Evolutionary conservation across 2,329 filamentous ascomycete genomes (phyloP).

Genomic region (Apiospora marii): DNA sequence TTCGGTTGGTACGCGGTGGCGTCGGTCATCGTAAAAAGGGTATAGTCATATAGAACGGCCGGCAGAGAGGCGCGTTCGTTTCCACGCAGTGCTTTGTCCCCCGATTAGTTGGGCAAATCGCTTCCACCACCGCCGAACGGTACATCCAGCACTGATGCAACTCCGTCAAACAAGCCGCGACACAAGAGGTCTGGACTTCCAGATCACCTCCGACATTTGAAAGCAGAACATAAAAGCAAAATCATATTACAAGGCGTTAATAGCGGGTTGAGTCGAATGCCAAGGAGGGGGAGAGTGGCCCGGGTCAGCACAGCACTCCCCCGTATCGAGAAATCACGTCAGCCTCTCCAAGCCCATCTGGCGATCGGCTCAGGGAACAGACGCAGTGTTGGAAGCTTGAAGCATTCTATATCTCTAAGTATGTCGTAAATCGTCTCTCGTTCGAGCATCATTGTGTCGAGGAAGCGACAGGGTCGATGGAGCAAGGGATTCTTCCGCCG

Average conservation of each 20-base stretch:
- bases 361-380: slow-evolving; percentile 9
- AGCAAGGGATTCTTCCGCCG: background rate
- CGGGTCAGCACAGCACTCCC: slow-evolving; percentile 3
- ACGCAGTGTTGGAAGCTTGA: slow-evolving; percentile 30
- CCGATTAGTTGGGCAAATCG: slow-evolving; percentile 4
- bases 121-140: slow-evolving; percentile 28
- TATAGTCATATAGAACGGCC: slow-evolving; percentile 33
- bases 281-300: slow-evolving; percentile 15
- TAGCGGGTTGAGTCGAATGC: slow-evolving; percentile 27
- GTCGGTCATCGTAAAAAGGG: slow-evolving; percentile 42
- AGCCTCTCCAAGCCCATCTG: slow-evolving; percentile 9
- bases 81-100: background rate
- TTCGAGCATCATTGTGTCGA: slow-evolving; percentile 36
- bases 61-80: background rate
- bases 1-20: slow-evolving; percentile 29
- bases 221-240: slow-evolving; percentile 31
- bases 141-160: slow-evolving; percentile 28
- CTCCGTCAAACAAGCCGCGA: slow-evolving; percentile 28
- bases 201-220: slow-evolving; percentile 33
- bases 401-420: slow-evolving; percentile 42
- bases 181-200: slow-evolving; percentile 21
- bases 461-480: slow-evolving; percentile 12
- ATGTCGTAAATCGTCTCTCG: slow-evolving; percentile 48
- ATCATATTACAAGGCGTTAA: slow-evolving; percentile 45
- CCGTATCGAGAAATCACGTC: background rate